A percentile compares a stretch with the other conserved stretches of the same genome.
phyloP scores from a whole-genome alignment of 192 early-diverging fungal genomes.

The Podila clonocystis region DNA sequence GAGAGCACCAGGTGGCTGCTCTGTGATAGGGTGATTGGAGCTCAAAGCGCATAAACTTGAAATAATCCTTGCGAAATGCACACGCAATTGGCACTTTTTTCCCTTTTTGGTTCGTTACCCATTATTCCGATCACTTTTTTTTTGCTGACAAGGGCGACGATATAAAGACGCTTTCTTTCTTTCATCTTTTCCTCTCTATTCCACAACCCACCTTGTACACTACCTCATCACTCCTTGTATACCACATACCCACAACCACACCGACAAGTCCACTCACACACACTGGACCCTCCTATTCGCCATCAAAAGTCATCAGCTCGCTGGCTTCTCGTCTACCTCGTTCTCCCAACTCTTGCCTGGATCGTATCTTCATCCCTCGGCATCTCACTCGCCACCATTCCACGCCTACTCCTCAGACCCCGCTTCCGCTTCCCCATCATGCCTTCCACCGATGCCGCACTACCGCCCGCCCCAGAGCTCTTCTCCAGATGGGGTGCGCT shows the following conservation, averaged over 20 bases:
- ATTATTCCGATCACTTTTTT: background rate
- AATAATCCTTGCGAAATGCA: background rate
- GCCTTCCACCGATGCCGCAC: slow-evolving; percentile 22
- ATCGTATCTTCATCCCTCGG: background rate
- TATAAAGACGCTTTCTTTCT: background rate
- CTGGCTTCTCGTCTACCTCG: background rate
- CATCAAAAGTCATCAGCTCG: background rate
- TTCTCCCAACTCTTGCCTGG: background rate
- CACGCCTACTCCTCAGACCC: slow-evolving; percentile 36
- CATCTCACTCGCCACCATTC: slow-evolving; percentile 24
- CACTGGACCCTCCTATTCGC: background rate
- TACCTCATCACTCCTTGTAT: too few species aligned
- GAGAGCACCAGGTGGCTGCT: too few species aligned
- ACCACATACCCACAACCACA: background rate
- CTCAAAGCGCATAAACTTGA: too few species aligned
- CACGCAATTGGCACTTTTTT: slow-evolving; percentile 5
- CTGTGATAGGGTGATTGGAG: too few species aligned
- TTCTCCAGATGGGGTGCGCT: slow-evolving; percentile 45
- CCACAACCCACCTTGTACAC: background rate
- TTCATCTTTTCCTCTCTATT: background rate
- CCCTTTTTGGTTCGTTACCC: background rate
- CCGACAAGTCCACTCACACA: background rate
- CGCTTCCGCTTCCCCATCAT: slow-evolving; percentile 51
- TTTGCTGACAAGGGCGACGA: background rate
- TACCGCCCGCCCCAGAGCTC: slow-evolving; percentile 36